phyloP scores from a whole-genome alignment of 2,329 filamentous ascomycete genomes.

The Coniochaeta ligniaria region DNA sequence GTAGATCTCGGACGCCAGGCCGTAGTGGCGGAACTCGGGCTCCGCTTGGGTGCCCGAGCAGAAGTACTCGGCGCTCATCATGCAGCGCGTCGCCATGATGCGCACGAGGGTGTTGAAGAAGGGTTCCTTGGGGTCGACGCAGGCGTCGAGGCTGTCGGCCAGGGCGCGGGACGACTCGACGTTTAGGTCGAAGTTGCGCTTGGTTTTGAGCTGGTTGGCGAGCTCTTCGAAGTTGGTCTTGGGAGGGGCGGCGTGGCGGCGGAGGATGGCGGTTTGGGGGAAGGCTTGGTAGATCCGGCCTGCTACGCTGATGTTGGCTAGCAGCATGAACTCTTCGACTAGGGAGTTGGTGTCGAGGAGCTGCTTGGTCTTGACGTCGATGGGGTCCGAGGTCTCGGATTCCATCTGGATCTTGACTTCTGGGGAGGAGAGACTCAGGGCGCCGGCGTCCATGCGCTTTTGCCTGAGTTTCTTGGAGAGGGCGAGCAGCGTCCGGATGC shows the following conservation, averaged over 20 bases:
- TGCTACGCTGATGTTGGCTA: slow-evolving; percentile 93
- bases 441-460: slow-evolving; percentile 93
- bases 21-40: slow-evolving; percentile 94
- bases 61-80: slow-evolving; percentile 99
- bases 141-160: slow-evolving; percentile 83
- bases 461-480: slow-evolving; percentile 90
- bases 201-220: slow-evolving; percentile 80
- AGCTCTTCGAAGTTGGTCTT: slow-evolving; percentile 97
- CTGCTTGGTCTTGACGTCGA: slow-evolving; percentile 93
- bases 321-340: slow-evolving; percentile 98
- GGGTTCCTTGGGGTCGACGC: slow-evolving; percentile 70
- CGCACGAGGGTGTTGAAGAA: slow-evolving; percentile 99
- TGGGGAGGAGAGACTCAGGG: slow-evolving; percentile 91
- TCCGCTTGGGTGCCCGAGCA: slow-evolving; percentile 88
- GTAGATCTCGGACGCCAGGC: slow-evolving; percentile 92
- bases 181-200: slow-evolving; percentile 71
- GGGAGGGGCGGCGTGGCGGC: slow-evolving; percentile 85
- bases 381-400: slow-evolving; percentile 90
- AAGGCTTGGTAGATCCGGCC: slow-evolving; percentile 85
- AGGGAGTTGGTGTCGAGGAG: slow-evolving; percentile 93
- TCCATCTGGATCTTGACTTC: slow-evolving; percentile 95
- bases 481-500: slow-evolving; percentile 79
- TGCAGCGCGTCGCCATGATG: slow-evolving; percentile 96
- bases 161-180: slow-evolving; percentile 88
- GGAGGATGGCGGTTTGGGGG: slow-evolving; percentile 89